Percentiles rank a stretch among this genome's conserved stretches.
Evolutionary conservation across 148 eudicot species (phyloP).

Genomic region (Camellia sinensis): DNA sequence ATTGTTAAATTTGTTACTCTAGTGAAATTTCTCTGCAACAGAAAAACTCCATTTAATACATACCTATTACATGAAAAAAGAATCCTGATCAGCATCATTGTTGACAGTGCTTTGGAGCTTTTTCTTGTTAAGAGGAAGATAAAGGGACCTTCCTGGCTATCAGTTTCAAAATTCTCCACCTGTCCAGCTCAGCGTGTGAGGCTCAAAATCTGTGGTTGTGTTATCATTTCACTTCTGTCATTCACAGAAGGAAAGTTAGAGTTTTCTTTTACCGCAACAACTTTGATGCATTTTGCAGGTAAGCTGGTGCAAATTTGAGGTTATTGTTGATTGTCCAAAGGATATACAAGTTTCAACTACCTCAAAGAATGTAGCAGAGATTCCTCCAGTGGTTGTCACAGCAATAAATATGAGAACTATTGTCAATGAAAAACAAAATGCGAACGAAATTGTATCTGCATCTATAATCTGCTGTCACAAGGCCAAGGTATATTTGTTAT

Average conservation of each 20-base stretch:
- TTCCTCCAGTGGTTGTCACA: slow-evolving; percentile 88
- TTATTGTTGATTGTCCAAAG: slow-evolving; percentile 69
- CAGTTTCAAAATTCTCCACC: slow-evolving; percentile 66
- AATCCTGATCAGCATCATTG: slow-evolving; percentile 6
- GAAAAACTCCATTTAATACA: neutral
- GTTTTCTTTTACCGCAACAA: slow-evolving; percentile 4
- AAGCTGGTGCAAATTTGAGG: slow-evolving; percentile 99
- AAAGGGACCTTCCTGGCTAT: slow-evolving; percentile 94
- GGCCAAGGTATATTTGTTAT: slow-evolving; percentile 62
- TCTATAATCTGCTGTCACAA: slow-evolving; percentile 80
- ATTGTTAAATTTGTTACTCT: slow-evolving; percentile 1
- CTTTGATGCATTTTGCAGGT: slow-evolving; percentile 52
- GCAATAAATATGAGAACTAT: slow-evolving; percentile 88
- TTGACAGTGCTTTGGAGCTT: slow-evolving; percentile 78
- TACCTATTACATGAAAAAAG: neutral
- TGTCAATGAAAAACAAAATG: slow-evolving; percentile 67
- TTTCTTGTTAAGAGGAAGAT: slow-evolving; percentile 90
- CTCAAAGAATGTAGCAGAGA: slow-evolving; percentile 52
- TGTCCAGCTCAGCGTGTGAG: slow-evolving; percentile 71
- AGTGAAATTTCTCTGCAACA: neutral
- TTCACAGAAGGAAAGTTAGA: neutral
- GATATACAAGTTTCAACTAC: slow-evolving; percentile 59
- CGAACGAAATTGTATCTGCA: slow-evolving; percentile 89
- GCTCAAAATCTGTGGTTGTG: slow-evolving; percentile 12
- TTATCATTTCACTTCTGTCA: neutral